A percentile compares a stretch with the other conserved stretches of the same genome.
Conservation (phyloP, 176 grass and related monocot species). For the Ensete glaucum region DNA sequence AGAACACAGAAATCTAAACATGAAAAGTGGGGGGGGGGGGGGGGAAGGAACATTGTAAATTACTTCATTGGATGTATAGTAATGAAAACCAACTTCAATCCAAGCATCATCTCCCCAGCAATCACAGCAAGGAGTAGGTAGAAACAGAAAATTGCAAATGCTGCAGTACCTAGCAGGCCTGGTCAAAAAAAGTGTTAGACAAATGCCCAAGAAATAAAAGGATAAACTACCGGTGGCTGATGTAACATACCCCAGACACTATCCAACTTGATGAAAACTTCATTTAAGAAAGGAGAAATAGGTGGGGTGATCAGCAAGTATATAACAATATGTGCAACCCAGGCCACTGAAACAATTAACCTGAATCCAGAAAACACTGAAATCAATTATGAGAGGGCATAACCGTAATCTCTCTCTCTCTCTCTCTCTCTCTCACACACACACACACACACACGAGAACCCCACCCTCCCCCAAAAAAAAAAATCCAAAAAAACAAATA, state of each 20-base stretch:
- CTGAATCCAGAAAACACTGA: constrained; percentile 14
- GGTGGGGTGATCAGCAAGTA: constrained; percentile 89
- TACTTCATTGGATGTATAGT: constrained; percentile 99
- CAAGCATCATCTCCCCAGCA: constrained; percentile 97
- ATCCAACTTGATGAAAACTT: constrained; percentile 96
- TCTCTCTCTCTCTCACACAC: neutral
- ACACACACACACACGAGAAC: too few species aligned
- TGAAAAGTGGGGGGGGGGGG: neutral
- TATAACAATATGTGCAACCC: constrained; percentile 96
- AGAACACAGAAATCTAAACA: neutral
- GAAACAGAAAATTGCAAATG: constrained; percentile 99
- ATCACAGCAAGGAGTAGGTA: constrained; percentile 96
- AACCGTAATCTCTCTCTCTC: neutral
- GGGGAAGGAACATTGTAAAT: neutral
- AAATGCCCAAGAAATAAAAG: constrained; percentile 9
- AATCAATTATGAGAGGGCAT: neutral
- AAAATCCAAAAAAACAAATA: too few species aligned
- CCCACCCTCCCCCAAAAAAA: too few species aligned
- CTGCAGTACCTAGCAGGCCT: constrained; percentile 97
- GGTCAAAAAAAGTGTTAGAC: constrained; percentile 22
- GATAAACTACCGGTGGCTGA: constrained; percentile 22
- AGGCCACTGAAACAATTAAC: constrained; percentile 91
- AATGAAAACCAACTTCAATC: constrained; percentile 95
- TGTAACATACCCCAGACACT: constrained; percentile 69
- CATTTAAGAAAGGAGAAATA: constrained; percentile 93